A percentile compares a stretch with the other conserved stretches of the same genome.
Conservation (phyloP, 1,284 basidiomycete genomes). For the Meripilus lineatus region DNA sequence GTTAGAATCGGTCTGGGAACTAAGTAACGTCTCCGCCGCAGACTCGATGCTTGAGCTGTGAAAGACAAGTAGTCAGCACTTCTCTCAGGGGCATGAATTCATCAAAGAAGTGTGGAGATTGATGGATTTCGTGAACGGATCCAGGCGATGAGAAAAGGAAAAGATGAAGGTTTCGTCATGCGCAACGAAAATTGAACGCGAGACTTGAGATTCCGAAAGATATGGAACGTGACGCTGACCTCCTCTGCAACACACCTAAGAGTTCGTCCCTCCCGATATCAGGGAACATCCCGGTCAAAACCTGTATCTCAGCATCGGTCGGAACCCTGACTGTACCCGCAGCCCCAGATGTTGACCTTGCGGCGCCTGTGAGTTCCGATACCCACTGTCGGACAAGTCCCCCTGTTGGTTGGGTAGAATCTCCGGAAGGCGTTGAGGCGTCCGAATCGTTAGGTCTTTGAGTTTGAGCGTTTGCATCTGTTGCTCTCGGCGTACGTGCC, state of each 20-base stretch:
- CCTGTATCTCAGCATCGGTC: constrained; percentile 68
- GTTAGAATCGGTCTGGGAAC: constrained; percentile 42
- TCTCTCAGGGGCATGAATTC: too few relatives aligned
- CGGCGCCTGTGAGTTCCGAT: constrained; percentile 67
- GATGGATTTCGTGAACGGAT: too few relatives aligned
- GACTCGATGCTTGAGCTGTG: constrained; percentile 69
- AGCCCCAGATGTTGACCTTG: constrained; percentile 33
- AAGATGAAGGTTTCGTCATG: neutral
- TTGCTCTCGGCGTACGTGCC: constrained; percentile 31
- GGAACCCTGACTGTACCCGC: constrained; percentile 60
- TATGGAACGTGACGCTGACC: constrained; percentile 49
- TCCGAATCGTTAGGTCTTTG: neutral
- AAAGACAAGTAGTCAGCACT: constrained; percentile 5
- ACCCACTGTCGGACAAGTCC: constrained; percentile 70
- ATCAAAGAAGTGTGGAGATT: too few relatives aligned
- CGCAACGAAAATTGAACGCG: constrained; percentile 1
- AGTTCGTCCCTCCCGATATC: constrained; percentile 70
- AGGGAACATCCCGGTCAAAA: constrained; percentile 80
- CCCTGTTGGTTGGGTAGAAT: constrained; percentile 3
- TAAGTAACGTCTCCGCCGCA: constrained; percentile 76
- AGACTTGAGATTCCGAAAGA: neutral
- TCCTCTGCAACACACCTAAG: constrained; percentile 76
- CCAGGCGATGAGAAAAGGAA: neutral
- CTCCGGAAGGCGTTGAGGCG: neutral
- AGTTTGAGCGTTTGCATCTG: neutral